Evolutionary conservation across 805 yeast genomes (phyloP), one percentile per base, ranked within the genome.

Genomic region (Schwanniomyces sp.): DNA sequence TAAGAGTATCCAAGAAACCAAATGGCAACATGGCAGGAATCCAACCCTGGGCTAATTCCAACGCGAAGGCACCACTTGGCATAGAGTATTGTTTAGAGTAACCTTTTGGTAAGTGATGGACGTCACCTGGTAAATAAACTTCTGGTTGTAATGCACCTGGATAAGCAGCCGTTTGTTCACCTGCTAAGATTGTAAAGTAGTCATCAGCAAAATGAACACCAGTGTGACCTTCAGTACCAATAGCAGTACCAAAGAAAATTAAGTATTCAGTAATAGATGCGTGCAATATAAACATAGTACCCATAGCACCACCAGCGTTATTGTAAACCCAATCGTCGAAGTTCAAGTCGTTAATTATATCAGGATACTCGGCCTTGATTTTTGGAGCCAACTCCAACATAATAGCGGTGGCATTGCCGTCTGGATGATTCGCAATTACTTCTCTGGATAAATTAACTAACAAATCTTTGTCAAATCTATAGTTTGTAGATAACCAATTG

Each of bases 301-400:
- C 94, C 99, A 94, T 94, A 44, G 99, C 98, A 56, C 96, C 96
- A 46, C 99, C 99, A 3, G 99, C 99, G 59, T 89, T 90, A 79
- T 94, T 94, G 80, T 84, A 92, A 44, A 94, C 86, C 98, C 98
- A 94, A 54, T 91, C 92, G 45, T 87, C 86, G 43, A 76, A 74
- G 63, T 84, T 81, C 55, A 86, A 76, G 53, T 82, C 83, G 68
- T 88, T 88, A 68, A 92, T 80, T 55, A 78, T 63, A 7, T 81
- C 83, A 10, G 96, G 96, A 64, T 94, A 94, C 40, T 74, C 80
- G 3, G 66, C 72, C 51, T 83, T 74, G 49, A 91, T 64, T 29
- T 69, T 75, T 2, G 76, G 75, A 29, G 88, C 80, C 51, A 92
- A 70, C 42, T 80, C 88, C 16, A 72, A 63, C 66, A 91, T 72